These are phyloP conservation scores for Pugionium cornutum DNA, from an alignment of 345 rosid species.

Conservation along the genomic window DNA sequence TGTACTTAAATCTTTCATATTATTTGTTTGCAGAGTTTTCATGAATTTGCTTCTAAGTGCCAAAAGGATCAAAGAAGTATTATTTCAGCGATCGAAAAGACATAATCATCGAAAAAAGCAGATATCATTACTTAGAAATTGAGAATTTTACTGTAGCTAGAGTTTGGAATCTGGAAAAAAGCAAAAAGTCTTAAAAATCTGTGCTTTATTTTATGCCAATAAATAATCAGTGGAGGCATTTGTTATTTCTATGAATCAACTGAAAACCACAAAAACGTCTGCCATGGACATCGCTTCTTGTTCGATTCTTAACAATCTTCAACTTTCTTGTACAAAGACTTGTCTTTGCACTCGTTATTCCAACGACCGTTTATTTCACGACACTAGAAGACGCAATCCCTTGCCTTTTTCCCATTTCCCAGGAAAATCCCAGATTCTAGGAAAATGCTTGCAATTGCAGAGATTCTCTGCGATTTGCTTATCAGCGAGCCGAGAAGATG, in stretches of 20 bases:
- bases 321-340: conserved; percentile 33
- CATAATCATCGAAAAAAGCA: no score
- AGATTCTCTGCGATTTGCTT: conserved; percentile 50
- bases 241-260: conserved; percentile 14
- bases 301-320: conserved; percentile 44
- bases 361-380: conserved; percentile 18
- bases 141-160: no score
- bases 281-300: conserved; percentile 49
- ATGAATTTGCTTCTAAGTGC: no score
- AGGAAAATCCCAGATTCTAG: conserved; percentile 27
- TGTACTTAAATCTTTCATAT: no score
- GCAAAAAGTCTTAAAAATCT: no score
- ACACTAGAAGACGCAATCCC: conserved; percentile 18
- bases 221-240: no score
- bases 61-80: no score
- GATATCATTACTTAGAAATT: no score
- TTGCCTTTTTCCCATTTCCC: conserved; percentile 40
- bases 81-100: no score
- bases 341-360: conserved; percentile 22
- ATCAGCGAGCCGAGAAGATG: conserved; percentile 34
- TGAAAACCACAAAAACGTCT: background rate
- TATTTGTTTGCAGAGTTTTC: no score
- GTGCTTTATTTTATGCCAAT: no score
- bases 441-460: conserved; percentile 35
- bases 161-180: no score